phyloP scores from a whole-genome alignment of 371 early-diverging fungal genomes.

The Zychaea mexicana region DNA sequence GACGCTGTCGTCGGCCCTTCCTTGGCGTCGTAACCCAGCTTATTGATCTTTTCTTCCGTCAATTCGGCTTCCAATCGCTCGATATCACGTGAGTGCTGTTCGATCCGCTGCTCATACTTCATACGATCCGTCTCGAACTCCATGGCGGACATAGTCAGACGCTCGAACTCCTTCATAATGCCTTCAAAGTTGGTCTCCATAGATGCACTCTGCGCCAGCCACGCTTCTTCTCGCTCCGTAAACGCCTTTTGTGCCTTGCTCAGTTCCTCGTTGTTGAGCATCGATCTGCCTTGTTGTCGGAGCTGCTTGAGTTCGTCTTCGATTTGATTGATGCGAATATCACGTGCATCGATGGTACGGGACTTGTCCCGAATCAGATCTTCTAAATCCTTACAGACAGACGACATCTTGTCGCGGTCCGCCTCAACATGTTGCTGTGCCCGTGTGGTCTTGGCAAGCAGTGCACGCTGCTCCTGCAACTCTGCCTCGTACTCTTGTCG shows the following conservation, averaged over 20 bases:
- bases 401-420: constrained; percentile 32
- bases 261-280: constrained; percentile 10
- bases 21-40: constrained; percentile 22
- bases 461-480: constrained; percentile 45
- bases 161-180: constrained; percentile 58
- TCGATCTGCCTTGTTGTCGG: neutral
- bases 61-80: constrained; percentile 37
- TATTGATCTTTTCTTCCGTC: constrained; percentile 39
- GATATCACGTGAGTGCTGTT: constrained; percentile 30
- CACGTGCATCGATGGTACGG: constrained; percentile 39
- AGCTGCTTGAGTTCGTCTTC: constrained; percentile 24
- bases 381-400: constrained; percentile 42
- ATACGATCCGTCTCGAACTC: constrained; percentile 54
- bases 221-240: constrained; percentile 39
- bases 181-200: constrained; percentile 60
- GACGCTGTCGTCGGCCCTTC: constrained; percentile 51
- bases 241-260: constrained; percentile 35
- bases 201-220: constrained; percentile 41
- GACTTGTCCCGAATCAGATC: constrained; percentile 42
- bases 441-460: constrained; percentile 34
- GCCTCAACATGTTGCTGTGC: constrained; percentile 25
- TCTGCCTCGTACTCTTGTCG: constrained; percentile 48
- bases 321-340: constrained; percentile 35
- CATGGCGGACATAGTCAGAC: constrained; percentile 54
- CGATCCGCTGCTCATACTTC: constrained; percentile 48